These are phyloP conservation scores for Protoeuglena noctilucae DNA, from an alignment of 139 green algal genomes.

Conservation along the genomic window DNA sequence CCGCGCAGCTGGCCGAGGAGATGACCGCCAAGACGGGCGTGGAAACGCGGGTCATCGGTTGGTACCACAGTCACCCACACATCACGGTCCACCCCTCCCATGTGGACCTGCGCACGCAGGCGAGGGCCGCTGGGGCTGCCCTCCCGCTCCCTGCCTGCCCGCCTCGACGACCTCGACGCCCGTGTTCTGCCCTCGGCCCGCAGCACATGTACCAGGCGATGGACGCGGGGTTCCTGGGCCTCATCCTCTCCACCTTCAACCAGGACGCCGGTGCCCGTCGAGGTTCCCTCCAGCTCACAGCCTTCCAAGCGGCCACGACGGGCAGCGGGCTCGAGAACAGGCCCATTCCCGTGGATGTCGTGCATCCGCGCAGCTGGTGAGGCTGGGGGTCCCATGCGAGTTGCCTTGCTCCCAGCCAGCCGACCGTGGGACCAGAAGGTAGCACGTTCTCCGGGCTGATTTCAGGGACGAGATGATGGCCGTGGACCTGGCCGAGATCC, in stretches of 20 bases:
- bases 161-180: too few relatives aligned
- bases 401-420: too few relatives aligned
- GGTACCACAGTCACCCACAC: conserved; percentile 72
- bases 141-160: too few relatives aligned
- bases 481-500: conserved; percentile 6
- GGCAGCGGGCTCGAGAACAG: conserved; percentile 9
- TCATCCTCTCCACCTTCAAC: conserved; percentile 72
- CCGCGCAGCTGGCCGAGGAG: conserved; percentile 38
- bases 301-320: conserved; percentile 26
- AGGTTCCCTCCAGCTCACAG: conserved; percentile 17
- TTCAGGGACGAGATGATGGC: not conserved
- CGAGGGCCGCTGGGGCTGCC: too few relatives aligned
- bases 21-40: conserved; percentile 30
- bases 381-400: not conserved
- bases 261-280: conserved; percentile 11
- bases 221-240: conserved; percentile 52
- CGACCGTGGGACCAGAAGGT: too few relatives aligned
- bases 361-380: not conserved
- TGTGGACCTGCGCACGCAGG: conserved; percentile 57
- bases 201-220: conserved; percentile 67
- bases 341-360: conserved; percentile 19
- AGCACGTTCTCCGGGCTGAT: not conserved
- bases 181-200: not conserved
- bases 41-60: conserved; percentile 48
- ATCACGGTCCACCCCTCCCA: conserved; percentile 68